These are phyloP conservation scores for Fusarium virguliforme DNA, from an alignment of 2,329 filamentous ascomycete genomes.

Conservation along the genomic window DNA sequence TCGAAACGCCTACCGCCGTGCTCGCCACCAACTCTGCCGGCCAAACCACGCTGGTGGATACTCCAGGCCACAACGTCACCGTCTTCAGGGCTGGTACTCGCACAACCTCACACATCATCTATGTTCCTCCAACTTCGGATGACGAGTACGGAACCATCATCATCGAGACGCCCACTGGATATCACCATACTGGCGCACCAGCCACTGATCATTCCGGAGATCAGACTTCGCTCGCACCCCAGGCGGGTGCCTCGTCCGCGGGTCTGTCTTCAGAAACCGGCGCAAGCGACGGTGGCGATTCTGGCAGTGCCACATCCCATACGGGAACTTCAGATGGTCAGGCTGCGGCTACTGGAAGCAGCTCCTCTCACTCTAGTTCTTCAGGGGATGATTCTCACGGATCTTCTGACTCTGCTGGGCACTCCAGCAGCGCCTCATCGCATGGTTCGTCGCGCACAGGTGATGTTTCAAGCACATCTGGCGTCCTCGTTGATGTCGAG, in stretches of 20 bases:
- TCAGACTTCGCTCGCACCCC: not conserved
- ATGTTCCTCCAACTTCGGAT: not conserved
- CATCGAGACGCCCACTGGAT: constrained; percentile 3
- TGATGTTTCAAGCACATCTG: not conserved
- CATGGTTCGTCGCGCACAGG: not conserved
- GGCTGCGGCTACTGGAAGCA: not conserved
- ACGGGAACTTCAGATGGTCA: not conserved
- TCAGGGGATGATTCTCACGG: not conserved
- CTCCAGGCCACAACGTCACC: constrained; percentile 17
- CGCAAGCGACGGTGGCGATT: not conserved
- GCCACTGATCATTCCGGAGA: not conserved
- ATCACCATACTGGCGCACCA: not conserved
- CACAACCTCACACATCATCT: not conserved
- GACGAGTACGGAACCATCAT: not conserved
- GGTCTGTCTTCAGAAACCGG: not conserved
- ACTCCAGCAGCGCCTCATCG: not conserved
- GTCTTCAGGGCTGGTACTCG: constrained; percentile 17
- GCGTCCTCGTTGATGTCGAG: not conserved
- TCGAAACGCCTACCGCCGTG: constrained; percentile 7
- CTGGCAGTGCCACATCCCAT: not conserved
- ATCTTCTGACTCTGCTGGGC: not conserved
- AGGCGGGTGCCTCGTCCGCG: not conserved
- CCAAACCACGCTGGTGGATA: not conserved
- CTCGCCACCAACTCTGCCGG: not conserved
- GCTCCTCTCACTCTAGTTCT: not conserved